Conservation (phyloP, 306 rosid species). For the Rosa lucieae region DNA sequence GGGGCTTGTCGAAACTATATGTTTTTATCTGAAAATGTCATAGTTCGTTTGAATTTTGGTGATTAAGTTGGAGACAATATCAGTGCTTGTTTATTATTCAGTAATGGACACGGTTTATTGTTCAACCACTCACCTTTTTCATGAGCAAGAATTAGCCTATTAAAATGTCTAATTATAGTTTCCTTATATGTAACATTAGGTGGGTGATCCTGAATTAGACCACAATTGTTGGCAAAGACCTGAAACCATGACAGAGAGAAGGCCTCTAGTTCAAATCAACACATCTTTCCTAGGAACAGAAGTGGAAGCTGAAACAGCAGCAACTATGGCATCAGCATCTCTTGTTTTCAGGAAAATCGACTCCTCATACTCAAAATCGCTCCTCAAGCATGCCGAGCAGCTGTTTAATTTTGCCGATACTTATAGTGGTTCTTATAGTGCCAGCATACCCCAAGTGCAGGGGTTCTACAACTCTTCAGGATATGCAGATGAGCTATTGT, state of each 20-base stretch:
- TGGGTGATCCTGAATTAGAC: slow-evolving; percentile 67
- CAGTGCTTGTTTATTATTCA: no score
- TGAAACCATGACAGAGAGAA: slow-evolving; percentile 52
- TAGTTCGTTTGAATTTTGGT: neutral
- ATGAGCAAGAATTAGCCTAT: neutral
- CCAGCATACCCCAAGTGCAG: slow-evolving; percentile 64
- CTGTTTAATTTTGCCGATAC: slow-evolving; percentile 63
- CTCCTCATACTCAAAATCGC: slow-evolving; percentile 46
- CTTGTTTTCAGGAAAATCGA: slow-evolving; percentile 50
- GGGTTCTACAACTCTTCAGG: slow-evolving; percentile 68
- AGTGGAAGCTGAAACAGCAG: slow-evolving; percentile 79
- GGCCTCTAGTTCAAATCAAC: slow-evolving; percentile 53
- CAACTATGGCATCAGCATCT: slow-evolving; percentile 72
- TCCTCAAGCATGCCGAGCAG: slow-evolving; percentile 53
- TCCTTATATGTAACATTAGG: slow-evolving; percentile 39
- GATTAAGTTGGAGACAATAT: neutral
- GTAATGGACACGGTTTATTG: no score
- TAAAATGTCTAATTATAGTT: neutral
- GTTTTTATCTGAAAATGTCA: no score
- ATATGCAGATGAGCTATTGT: slow-evolving; percentile 73
- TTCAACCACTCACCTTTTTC: no score
- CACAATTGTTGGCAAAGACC: slow-evolving; percentile 82
- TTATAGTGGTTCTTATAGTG: slow-evolving; percentile 56
- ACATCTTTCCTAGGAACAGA: slow-evolving; percentile 76
- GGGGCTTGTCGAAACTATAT: no score